phyloP scores from a whole-genome alignment of 257 asterid genomes.

The Fraxinus americana region DNA sequence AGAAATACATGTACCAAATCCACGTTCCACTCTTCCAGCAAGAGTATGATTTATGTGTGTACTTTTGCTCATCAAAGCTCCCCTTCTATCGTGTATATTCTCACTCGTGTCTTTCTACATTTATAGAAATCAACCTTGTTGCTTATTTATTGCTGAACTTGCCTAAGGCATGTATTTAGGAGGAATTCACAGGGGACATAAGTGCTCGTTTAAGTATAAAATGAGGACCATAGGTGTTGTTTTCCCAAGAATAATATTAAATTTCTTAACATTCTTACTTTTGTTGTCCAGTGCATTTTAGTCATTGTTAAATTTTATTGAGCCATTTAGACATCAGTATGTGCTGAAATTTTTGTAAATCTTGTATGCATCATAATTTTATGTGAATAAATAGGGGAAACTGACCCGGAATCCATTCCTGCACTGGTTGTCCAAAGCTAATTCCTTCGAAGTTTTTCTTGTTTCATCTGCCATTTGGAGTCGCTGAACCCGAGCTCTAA shows the following conservation, averaged over 20 bases:
- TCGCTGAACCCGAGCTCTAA: slow-evolving; percentile 68
- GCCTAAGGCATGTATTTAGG: neutral
- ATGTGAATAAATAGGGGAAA: neutral
- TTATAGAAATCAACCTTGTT: neutral
- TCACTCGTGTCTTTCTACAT: slow-evolving; percentile 39
- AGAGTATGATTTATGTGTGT: slow-evolving; percentile 28
- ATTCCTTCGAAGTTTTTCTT: slow-evolving; percentile 27
- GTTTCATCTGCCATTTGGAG: slow-evolving; percentile 51
- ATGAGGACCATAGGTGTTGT: neutral
- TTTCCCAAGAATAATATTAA: neutral
- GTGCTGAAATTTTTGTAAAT: neutral
- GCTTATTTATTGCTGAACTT: neutral
- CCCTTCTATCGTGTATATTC: slow-evolving; percentile 27
- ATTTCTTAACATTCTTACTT: neutral
- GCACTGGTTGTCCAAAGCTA: slow-evolving; percentile 33
- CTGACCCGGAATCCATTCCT: slow-evolving; percentile 35
- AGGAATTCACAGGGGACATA: neutral
- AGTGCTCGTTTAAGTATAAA: neutral
- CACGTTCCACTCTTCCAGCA: slow-evolving; percentile 39
- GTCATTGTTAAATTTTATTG: neutral
- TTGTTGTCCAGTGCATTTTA: neutral
- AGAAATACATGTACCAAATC: slow-evolving; percentile 30
- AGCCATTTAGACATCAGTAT: neutral
- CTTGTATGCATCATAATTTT: neutral
- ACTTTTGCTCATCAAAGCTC: slow-evolving; percentile 45